Conservation (phyloP, 441 rosid species). For the Gossypium schwendimanii region DNA sequence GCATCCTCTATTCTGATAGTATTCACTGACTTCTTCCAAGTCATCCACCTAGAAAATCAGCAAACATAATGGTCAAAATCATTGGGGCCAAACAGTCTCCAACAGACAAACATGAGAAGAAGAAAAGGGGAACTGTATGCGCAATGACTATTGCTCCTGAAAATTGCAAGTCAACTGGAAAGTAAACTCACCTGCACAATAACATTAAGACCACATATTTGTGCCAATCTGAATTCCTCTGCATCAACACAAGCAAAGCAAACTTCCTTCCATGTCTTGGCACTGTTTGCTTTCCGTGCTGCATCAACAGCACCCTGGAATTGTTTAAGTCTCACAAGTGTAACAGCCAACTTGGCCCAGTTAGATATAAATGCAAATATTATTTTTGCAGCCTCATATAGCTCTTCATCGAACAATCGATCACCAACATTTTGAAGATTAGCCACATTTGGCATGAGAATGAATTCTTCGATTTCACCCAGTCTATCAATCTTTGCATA, state of each 20-base stretch:
- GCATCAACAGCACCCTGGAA: constrained; percentile 99
- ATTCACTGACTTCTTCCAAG: constrained; percentile 95
- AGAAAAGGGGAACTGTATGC: background rate
- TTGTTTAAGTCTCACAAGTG: constrained; percentile 88
- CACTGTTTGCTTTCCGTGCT: constrained; percentile 97
- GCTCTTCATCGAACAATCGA: constrained; percentile 76
- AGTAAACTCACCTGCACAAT: constrained; percentile 67
- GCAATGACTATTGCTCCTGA: background rate
- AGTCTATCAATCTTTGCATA: constrained; percentile 96
- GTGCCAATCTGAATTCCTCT: constrained; percentile 98
- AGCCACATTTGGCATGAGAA: constrained; percentile 98
- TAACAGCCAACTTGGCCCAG: constrained; percentile 97
- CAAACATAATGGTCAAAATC: background rate
- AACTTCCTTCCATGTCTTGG: constrained; percentile 98
- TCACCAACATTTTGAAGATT: constrained; percentile 92
- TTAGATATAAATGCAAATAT: constrained; percentile 91
- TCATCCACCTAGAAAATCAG: constrained; percentile 73
- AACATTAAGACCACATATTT: constrained; percentile 93
- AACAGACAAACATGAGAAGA: background rate
- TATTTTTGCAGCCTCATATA: constrained; percentile 95
- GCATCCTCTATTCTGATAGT: constrained; percentile 97
- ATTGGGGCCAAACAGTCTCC: background rate
- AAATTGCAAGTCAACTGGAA: constrained; percentile 2
- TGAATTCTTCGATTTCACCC: constrained; percentile 92
- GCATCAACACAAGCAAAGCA: constrained; percentile 99